These are phyloP conservation scores for Candida anutae DNA, from an alignment of 1,139 yeast species.

Conservation along the genomic window DNA sequence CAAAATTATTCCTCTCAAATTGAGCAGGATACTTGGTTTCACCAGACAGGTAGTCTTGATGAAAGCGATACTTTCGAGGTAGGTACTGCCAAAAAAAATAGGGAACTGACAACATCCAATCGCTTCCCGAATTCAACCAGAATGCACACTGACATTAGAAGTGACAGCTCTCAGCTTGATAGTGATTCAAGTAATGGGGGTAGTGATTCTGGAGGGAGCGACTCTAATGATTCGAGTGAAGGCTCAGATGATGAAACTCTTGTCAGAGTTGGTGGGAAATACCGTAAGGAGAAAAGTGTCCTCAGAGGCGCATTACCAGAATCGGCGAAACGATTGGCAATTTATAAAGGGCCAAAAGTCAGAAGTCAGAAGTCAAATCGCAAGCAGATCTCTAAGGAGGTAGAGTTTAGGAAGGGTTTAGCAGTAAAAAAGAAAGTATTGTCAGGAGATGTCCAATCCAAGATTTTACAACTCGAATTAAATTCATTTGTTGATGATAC, in stretches of 20 bases:
- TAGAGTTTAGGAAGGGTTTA: conserved; percentile 26
- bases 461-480: not conserved
- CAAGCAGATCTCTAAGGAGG: not conserved
- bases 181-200: too few species aligned
- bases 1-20: conserved; percentile 3
- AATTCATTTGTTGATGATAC: conserved; percentile 8
- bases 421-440: conserved; percentile 25
- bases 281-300: conserved; percentile 20
- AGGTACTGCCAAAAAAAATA: too few species aligned
- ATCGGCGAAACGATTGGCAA: conserved; percentile 24
- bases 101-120: too few species aligned
- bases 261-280: conserved; percentile 27
- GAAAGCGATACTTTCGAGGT: conserved; percentile 1
- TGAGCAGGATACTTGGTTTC: too few species aligned
- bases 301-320: conserved; percentile 33
- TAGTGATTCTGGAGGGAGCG: too few species aligned
- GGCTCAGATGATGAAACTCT: conserved; percentile 11
- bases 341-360: conserved; percentile 16
- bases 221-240: not conserved
- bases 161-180: too few species aligned
- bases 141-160: not conserved
- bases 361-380: conserved; percentile 1
- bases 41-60: conserved; percentile 2
- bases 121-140: not conserved
- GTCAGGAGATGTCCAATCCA: not conserved